Conservation (phyloP, 495 filamentous ascomycete genomes). For the Aspergillus steynii region DNA sequence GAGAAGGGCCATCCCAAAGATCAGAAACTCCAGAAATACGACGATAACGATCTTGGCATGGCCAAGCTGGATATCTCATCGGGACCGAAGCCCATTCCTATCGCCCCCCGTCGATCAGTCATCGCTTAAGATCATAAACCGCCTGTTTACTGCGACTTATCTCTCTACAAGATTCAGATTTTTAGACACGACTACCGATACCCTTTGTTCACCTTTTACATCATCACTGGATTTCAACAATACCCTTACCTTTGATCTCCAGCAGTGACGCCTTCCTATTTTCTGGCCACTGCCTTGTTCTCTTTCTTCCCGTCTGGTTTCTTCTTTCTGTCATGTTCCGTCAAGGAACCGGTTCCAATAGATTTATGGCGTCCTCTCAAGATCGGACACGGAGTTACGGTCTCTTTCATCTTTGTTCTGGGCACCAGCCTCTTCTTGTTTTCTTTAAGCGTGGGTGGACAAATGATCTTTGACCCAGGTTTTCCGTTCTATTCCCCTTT, state of each 20-base stretch:
- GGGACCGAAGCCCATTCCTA: slow-evolving; percentile 45
- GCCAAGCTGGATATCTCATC: slow-evolving; percentile 40
- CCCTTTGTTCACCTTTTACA: not conserved
- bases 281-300: slow-evolving; percentile 15
- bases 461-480: slow-evolving; percentile 12
- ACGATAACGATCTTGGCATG: slow-evolving; percentile 37
- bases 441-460: slow-evolving; percentile 25
- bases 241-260: not conserved
- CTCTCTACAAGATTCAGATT: not conserved
- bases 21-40: slow-evolving; percentile 26
- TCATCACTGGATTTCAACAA: not conserved
- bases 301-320: slow-evolving; percentile 17
- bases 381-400: slow-evolving; percentile 36
- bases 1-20: slow-evolving; percentile 22
- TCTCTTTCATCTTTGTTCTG: slow-evolving; percentile 17
- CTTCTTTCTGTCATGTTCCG: slow-evolving; percentile 18
- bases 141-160: slow-evolving; percentile 1
- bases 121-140: slow-evolving; percentile 36
- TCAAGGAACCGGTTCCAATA: slow-evolving; percentile 28
- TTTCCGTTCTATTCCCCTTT: slow-evolving; percentile 10
- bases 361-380: slow-evolving; percentile 38
- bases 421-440: slow-evolving; percentile 18
- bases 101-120: slow-evolving; percentile 40
- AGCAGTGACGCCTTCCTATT: slow-evolving; percentile 8
- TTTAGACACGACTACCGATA: not conserved